Conservation (phyloP, 2,329 filamentous ascomycete genomes). For the Paraphoma sp. region DNA sequence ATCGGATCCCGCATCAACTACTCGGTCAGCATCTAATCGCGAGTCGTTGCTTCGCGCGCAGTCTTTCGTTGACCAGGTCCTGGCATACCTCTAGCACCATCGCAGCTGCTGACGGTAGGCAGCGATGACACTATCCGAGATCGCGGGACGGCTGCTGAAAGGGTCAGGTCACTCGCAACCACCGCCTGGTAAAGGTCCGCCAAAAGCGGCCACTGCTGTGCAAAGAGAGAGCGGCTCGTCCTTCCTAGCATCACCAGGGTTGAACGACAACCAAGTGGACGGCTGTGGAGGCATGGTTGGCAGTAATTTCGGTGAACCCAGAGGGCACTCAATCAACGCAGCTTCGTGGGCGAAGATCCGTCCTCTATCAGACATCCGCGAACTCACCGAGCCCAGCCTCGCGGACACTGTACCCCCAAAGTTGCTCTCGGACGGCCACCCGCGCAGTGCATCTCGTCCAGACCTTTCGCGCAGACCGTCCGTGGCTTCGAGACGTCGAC, state of each 20-base stretch:
- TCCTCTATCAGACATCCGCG: conserved; percentile 58
- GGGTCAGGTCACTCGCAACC: conserved; percentile 39
- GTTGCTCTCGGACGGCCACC: conserved; percentile 27
- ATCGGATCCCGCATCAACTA: conserved; percentile 44
- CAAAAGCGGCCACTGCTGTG: conserved; percentile 19
- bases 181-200: conserved; percentile 26
- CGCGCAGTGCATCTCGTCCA: conserved; percentile 32
- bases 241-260: conserved; percentile 14
- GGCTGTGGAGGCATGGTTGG: conserved; percentile 34
- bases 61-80: conserved; percentile 28
- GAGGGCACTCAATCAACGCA: conserved; percentile 29
- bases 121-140: conserved; percentile 36
- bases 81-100: conserved; percentile 7
- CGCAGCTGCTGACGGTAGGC: conserved; percentile 30
- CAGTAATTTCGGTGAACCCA: conserved; percentile 31
- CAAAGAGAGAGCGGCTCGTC: conserved; percentile 21
- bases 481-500: conserved; percentile 34
- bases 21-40: conserved; percentile 38
- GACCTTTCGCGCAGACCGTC: conserved; percentile 43
- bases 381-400: conserved; percentile 57
- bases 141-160: conserved; percentile 44
- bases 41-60: conserved; percentile 29
- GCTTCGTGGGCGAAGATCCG: conserved; percentile 47
- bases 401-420: conserved; percentile 45
- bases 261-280: conserved; percentile 14